Evolutionary conservation across 2,329 filamentous ascomycete species (phyloP).

Genomic region (Neopestalotiopsis sp.): DNA sequence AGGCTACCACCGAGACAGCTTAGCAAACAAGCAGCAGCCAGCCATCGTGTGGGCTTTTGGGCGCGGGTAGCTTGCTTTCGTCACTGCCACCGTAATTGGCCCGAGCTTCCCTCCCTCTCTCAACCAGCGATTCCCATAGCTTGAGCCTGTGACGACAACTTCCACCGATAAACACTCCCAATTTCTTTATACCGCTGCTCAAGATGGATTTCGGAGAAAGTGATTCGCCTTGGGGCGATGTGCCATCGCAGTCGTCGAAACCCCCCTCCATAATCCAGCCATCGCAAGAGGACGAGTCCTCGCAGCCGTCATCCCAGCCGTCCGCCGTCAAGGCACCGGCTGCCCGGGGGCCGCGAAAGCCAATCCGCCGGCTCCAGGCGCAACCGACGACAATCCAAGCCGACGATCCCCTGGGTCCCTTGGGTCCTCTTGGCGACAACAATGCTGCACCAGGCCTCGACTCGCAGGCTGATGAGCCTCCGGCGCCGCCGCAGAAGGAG

Average conservation of each 20-base stretch:
- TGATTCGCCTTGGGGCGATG: conserved; percentile 52
- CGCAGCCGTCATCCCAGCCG: conserved; percentile 35
- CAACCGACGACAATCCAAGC: conserved; percentile 81
- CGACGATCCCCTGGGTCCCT: conserved; percentile 77
- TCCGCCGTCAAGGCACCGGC: conserved; percentile 35
- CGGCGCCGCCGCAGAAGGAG: conserved; percentile 73
- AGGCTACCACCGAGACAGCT: not conserved
- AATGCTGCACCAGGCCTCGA: conserved; percentile 41
- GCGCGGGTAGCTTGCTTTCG: conserved; percentile 3
- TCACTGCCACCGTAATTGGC: conserved; percentile 12
- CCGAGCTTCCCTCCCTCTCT: conserved; percentile 19
- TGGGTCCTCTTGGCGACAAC: conserved; percentile 69
- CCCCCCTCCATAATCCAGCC: conserved; percentile 26
- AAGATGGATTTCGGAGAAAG: conserved; percentile 50
- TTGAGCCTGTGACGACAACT: conserved; percentile 13
- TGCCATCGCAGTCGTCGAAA: conserved; percentile 44
- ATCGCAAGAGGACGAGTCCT: conserved; percentile 33
- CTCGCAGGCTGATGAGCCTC: conserved; percentile 56
- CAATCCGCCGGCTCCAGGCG: conserved; percentile 67
- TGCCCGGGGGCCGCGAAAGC: conserved; percentile 33
- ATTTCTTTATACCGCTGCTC: not conserved
- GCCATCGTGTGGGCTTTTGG: not conserved
- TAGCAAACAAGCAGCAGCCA: not conserved
- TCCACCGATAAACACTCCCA: not conserved
- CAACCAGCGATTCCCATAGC: conserved; percentile 15